Base-by-base conservation (phyloP, 805 yeast genomes). In the Lachancea kluyveri region DNA sequence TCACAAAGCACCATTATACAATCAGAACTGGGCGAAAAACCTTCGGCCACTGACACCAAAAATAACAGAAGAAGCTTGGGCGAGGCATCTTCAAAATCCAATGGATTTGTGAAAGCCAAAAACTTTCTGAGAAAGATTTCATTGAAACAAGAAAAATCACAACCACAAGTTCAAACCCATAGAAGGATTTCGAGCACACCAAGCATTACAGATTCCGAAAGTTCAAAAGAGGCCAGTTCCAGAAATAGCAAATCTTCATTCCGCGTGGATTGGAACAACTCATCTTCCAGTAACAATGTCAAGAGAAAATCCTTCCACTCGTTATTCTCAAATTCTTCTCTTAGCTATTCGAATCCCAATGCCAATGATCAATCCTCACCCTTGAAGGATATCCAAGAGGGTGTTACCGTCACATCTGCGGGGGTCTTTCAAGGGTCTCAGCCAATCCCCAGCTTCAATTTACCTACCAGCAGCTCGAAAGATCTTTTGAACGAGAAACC, bases 281-380 rank as follows among this genome's bases (percentile, higher is more conserved):
- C n/a, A n/a, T n/a, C n/a, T n/a, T n/a, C n/a, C 20, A 9, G 15
- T 4, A 26, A 15, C 6, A 13, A 17, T n/a, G 18, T 31, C 4
- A 33, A 33, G 19, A 38, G 45, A 27, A 36, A 34, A 25, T 43
- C 47, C 1, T 43, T 38, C 16, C 44, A 40, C 21, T 43, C 47
- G n/a, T 33, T 43, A 11, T 40, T 36, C 24, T 38, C 47, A 4
- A 37, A 26, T 17, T 28, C 39, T 4, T 32, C 35, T 16, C 23
- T 23, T 5, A 6, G 7, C 23, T 12, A 16, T 25, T 18, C 24
- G 13, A 18, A 24, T 24, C 6, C 35, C 15, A 8, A 24, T 24
- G 15, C 25, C 25, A 11, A 28, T 28, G 31, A 28, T 28, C 11
- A 17, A n/a, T n/a, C n/a, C n/a, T n/a, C n/a, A n/a, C n/a, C n/a